A percentile compares a stretch with the other conserved stretches of the same genome.
Conservation (phyloP, 306 rosid species). For the Hippophae gyantsensis region DNA sequence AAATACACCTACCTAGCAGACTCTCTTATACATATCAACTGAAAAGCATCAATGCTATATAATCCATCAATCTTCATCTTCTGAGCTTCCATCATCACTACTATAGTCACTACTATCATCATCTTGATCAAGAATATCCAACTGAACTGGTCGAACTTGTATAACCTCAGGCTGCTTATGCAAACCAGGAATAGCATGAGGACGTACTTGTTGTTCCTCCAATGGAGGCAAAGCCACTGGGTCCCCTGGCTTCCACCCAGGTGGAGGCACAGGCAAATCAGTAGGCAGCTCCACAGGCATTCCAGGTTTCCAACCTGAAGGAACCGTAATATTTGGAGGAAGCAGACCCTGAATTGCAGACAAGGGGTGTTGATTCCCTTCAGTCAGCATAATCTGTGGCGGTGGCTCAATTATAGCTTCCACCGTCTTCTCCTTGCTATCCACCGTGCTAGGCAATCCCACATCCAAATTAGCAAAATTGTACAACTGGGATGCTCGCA, state of each 20-base stretch:
- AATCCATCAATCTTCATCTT: conserved; percentile 53
- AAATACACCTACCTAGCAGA: too few relatives aligned
- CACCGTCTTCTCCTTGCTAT: conserved; percentile 47
- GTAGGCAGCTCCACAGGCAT: conserved; percentile 80
- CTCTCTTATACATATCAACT: too few relatives aligned
- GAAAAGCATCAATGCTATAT: too few relatives aligned
- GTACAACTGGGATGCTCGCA: conserved; percentile 91
- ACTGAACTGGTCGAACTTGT: conserved; percentile 78
- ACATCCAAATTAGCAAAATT: conserved; percentile 76
- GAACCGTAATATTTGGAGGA: conserved; percentile 63
- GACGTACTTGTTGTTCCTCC: conserved; percentile 50
- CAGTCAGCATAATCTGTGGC: conserved; percentile 29
- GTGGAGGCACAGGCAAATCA: conserved; percentile 74
- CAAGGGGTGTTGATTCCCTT: conserved; percentile 42
- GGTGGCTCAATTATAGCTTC: conserved; percentile 64
- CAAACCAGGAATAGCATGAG: conserved; percentile 27
- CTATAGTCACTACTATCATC: conserved; percentile 85
- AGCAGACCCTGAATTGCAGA: conserved; percentile 56
- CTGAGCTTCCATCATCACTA: conserved; percentile 75
- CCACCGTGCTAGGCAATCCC: conserved; percentile 66
- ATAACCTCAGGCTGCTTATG: conserved; percentile 60
- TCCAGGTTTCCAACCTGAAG: conserved; percentile 95
- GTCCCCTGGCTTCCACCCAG: conserved; percentile 96
- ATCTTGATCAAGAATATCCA: conserved; percentile 77
- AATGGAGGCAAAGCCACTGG: conserved; percentile 75